Conservation (phyloP, 176 grass and related monocot genomes). For the Dendrocalamus sinicus region DNA sequence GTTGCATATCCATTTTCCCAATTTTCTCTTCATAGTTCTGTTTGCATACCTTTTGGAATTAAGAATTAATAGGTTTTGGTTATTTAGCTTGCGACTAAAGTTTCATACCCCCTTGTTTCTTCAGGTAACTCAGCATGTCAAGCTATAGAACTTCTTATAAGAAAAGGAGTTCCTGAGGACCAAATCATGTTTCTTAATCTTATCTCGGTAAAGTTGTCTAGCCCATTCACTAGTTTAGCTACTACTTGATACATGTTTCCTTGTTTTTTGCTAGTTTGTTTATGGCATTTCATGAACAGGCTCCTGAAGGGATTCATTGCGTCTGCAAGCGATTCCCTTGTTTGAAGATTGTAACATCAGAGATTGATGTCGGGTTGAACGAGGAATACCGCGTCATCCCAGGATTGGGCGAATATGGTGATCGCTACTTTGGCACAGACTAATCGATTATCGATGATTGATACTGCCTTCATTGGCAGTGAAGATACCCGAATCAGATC, state of each 20-base stretch:
- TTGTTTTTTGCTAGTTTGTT: slow-evolving; percentile 22
- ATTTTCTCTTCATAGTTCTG: neutral
- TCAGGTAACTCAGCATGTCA: slow-evolving; percentile 87
- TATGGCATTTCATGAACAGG: slow-evolving; percentile 52
- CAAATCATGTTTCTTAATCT: slow-evolving; percentile 93
- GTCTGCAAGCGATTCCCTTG: slow-evolving; percentile 87
- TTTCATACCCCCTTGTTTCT: slow-evolving; percentile 2
- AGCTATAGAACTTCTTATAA: slow-evolving; percentile 80
- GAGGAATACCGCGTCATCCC: slow-evolving; percentile 80
- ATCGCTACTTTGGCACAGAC: slow-evolving; percentile 89
- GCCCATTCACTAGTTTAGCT: slow-evolving; percentile 1
- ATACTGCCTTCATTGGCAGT: slow-evolving; percentile 4
- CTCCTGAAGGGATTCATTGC: slow-evolving; percentile 75
- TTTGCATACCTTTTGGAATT: neutral
- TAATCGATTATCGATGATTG: slow-evolving; percentile 35
- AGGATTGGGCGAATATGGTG: slow-evolving; percentile 89
- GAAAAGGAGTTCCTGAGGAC: slow-evolving; percentile 78
- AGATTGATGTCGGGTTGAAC: slow-evolving; percentile 82
- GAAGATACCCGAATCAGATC: slow-evolving; percentile 16
- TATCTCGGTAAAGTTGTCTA: slow-evolving; percentile 66
- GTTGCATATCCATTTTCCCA: neutral
- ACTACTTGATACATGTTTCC: neutral
- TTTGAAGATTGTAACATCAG: slow-evolving; percentile 85
- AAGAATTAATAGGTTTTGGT: neutral
- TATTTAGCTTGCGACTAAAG: neutral